These are phyloP conservation scores for Trichoderma citrinoviride DNA, from an alignment of 2,329 filamentous ascomycete species.

Conservation along the genomic window DNA sequence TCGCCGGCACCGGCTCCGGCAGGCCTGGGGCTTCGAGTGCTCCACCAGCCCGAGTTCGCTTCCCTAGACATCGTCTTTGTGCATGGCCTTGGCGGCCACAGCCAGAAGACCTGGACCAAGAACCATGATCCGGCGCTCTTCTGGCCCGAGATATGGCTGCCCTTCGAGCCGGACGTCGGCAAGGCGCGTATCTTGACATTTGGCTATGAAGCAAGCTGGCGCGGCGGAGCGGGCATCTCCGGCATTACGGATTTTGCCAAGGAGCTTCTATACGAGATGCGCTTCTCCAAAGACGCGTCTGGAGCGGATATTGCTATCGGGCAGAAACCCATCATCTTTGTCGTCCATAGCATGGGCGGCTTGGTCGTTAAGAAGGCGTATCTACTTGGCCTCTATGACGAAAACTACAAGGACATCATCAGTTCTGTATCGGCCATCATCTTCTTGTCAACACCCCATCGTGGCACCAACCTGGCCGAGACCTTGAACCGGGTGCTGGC, in stretches of 20 bases:
- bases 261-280: conserved; percentile 4
- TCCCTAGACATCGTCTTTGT: conserved; percentile 13
- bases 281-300: not conserved
- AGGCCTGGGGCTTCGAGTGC: not conserved
- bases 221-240: not conserved
- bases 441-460: conserved; percentile 8
- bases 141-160: conserved; percentile 15
- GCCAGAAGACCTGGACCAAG: conserved; percentile 3
- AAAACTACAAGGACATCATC: not conserved
- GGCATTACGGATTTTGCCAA: conserved; percentile 4
- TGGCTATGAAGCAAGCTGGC: conserved; percentile 16
- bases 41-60: not conserved
- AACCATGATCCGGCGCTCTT: not conserved
- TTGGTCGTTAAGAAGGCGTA: conserved; percentile 6
- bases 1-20: no score
- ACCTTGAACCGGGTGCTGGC: not conserved
- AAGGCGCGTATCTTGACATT: not conserved
- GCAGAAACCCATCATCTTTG: not conserved
- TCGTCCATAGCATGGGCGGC: conserved; percentile 14
- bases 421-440: not conserved
- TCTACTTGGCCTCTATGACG: not conserved
- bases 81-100: conserved; percentile 10
- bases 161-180: conserved; percentile 2
- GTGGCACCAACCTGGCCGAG: conserved; percentile 3
- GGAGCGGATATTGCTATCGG: not conserved